Base-by-base conservation (phyloP, 2,329 filamentous ascomycete genomes). In the Neonectria faginata region DNA sequence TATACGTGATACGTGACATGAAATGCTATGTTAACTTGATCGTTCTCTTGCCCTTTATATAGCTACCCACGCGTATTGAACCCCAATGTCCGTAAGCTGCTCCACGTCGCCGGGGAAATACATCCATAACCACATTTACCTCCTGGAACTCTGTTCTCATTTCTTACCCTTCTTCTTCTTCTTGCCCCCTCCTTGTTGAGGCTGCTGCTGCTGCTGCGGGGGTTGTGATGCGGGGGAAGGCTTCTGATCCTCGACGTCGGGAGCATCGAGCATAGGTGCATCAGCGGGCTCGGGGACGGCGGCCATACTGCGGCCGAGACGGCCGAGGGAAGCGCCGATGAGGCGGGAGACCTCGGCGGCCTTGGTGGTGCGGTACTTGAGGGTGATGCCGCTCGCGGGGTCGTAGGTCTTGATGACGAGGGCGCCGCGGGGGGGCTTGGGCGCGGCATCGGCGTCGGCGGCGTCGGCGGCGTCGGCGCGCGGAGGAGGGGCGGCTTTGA, bases 331-430 rank as follows among this genome's bases (percentile, higher is more conserved):
- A 56, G 89, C 88, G 66, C 76, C 70, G 62, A 99, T 88, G 73
- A 99, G 81, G 29, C 96, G 85, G 25, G 91, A 91, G 10, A 99
- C 94, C 81, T 98, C 95, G 20, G 93, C 92, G 20, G 92, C 93
- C 80, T 97, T 97, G 76, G 91, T 91, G 39, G 96, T 99, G 77
- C 88, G 87, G 84, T 97, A 98, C 81, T 97, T 97, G 67, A 99
- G 86, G 66, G 91, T 91, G 62, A 91, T 90, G 74, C 96, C 96
- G 59, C 90, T 91, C 45, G 83, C 83, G 0, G 96, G 92, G 78
- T 97, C 93, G 82, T 90, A 98, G 5, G 96, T 96, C 83, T 97
- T 98, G 66, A 99, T 82, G 4, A 89, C 91, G 56, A 99, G 89
- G 60, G 85, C 88, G 69, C 91, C 94, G 69, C 86, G 86, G 5